Evolutionary conservation across 225 moss, liverwort and hornwort genomes (phyloP), one percentile per base, ranked within the genome.

Genomic region (Lunularia cruciata): DNA sequence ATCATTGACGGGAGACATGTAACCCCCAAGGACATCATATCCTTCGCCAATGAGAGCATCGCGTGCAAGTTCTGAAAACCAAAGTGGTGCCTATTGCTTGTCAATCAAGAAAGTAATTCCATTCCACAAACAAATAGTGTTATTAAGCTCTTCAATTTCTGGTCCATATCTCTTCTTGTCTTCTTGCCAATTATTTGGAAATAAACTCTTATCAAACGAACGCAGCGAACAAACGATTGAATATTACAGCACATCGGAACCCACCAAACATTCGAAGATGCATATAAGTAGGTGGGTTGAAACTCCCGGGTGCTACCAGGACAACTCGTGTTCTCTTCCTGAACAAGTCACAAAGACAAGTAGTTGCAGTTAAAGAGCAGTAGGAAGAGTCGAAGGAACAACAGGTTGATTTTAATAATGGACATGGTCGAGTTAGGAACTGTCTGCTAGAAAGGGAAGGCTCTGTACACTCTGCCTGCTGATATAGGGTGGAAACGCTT

Each of bases 191-290:
- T 5, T 5, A 12, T 26, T 52, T 52, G 22, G 2, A 47, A 3
- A 7, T 52, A 22, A 23, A 7, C 47, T 22, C 52, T 52, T 15
- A 48, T 0, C 6, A 52, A 23, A 52, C 11, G 25, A 18, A 58
- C 47, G 19, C 19, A 48, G 22, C 19, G 47, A 2, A 5, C 47
- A 47, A 6, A 47, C 47, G 19, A 53, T 16, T 12, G 13, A 49
- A 16, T 7, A 49, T 13, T 5, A 49, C 49, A 49, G 1, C 2
- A 13, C 7, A 23, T 14, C 13, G 12, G 2, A 52, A 80, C 86
- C 52, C 54, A 98, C 96, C 96, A 67, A 98, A 98, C 91, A 98
- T 91, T 47, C 96, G 93, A 55, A 98, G 85, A 76, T 98, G 96
- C 96, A 98, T 93, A 59, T 89, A 93, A 36, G 96, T 98, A 28